These are phyloP conservation scores for Leptographium galeiforme DNA, from an alignment of 2,329 filamentous ascomycete genomes.

Conservation along the genomic window DNA sequence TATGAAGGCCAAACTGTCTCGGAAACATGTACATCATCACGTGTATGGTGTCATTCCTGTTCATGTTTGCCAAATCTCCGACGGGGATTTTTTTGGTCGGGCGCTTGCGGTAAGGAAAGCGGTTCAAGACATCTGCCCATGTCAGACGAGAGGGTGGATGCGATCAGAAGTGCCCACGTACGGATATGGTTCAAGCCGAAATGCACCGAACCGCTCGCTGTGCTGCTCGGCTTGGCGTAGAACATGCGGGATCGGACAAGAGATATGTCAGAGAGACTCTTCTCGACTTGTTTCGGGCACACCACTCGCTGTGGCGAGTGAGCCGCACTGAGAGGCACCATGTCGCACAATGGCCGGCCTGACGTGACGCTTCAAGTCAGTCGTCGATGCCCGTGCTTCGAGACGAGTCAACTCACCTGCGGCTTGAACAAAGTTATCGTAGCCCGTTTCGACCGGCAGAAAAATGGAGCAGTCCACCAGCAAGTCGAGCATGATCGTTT, in stretches of 20 bases:
- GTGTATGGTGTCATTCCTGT: conserved; percentile 46
- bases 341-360: conserved; percentile 7
- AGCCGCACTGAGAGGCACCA: not conserved
- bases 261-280: conserved; percentile 44
- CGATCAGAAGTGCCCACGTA: conserved; percentile 28
- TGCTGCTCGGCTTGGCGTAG: conserved; percentile 64
- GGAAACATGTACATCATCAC: conserved; percentile 92
- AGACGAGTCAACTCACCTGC: conserved; percentile 43
- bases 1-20: conserved; percentile 77
- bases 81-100: conserved; percentile 14
- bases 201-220: conserved; percentile 50
- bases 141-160: not conserved
- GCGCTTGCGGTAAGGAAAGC: conserved; percentile 36
- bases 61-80: conserved; percentile 7
- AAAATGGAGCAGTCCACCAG: conserved; percentile 72
- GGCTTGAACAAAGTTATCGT: conserved; percentile 61
- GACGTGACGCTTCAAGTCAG: not conserved
- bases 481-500: conserved; percentile 64
- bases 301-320: not conserved
- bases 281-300: conserved; percentile 6
- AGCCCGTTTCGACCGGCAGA: conserved; percentile 40
- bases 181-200: conserved; percentile 72
- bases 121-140: conserved; percentile 62
- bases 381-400: not conserved
- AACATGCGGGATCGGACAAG: conserved; percentile 78